Evolutionary conservation across 2,329 filamentous ascomycete species (phyloP), one percentile per base, ranked within the genome.

Genomic region (Leptodontidium sp.): DNA sequence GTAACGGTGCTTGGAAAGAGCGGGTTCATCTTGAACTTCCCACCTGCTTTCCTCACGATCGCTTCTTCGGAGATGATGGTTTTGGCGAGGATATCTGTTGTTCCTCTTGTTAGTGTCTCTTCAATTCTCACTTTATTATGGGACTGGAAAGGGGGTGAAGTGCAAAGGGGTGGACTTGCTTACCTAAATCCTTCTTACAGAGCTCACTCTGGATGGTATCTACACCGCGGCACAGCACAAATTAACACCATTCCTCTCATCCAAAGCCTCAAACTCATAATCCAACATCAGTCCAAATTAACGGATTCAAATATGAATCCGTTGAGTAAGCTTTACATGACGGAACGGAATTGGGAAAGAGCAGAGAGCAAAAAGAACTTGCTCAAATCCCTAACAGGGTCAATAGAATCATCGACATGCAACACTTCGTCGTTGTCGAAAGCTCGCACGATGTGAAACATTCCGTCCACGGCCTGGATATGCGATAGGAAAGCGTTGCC

Each of bases 401-500:
- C 82, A 64, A 83, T 81, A 6, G 81, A 82, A 72, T 83, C 81
- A 68, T 83, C 82, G 17, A 83, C 82, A 53, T 83, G 82, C 65
- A 83, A 70, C 15, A 83, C 81, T 64, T 83, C 78, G 64, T 83
- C 80, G 61, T 83, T 83, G 53, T 83, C 82, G 65, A 83, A 83
- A 4, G 82, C 82, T 71, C 81, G 78, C 47, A 83, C 82, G 72
- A 83, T 79, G 69, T 83, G 82, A 72, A 79, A 83, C 76, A 83
- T 82, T 71, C 82, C 82, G 50, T 83, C 82, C 2, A 83, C 82
- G 0, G 82, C 82, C 67, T 83, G 82, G 40, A 83, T 83, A 69
- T 83, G 81, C 14, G 81, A 82, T 14, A 83, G 68, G 71, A 83
- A 83, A 1, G 81, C 81, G 71, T 83, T 83, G 71, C 82, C 82